phyloP scores from a whole-genome alignment of 257 asterid genomes.

The Salvia rosmarinus region DNA sequence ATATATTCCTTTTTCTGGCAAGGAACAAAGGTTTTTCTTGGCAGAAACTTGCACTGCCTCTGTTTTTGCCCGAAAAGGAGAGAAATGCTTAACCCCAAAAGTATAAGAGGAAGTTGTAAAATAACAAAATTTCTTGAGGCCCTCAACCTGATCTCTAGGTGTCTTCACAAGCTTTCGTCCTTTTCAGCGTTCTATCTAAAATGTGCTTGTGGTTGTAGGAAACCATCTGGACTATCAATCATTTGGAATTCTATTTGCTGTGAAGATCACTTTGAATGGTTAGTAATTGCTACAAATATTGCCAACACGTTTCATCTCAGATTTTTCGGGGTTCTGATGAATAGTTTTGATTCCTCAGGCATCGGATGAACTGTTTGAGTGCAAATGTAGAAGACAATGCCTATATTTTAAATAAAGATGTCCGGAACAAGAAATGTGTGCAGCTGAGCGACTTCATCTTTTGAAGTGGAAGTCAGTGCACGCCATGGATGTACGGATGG shows the following conservation, averaged over 20 bases:
- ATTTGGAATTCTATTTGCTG: constrained; percentile 85
- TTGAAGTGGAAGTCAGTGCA: constrained; percentile 38
- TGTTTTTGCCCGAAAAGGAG: too few relatives aligned
- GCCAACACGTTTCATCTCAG: background rate
- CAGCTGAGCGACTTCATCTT: constrained; percentile 77
- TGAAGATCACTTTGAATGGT: constrained; percentile 95
- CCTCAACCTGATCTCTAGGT: background rate
- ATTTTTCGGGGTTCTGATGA: constrained; percentile 8
- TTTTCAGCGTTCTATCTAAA: background rate
- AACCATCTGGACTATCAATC: constrained; percentile 71
- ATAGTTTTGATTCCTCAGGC: constrained; percentile 54
- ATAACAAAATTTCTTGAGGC: too few relatives aligned
- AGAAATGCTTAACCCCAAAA: too few relatives aligned
- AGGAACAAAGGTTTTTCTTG: background rate
- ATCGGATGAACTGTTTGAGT: constrained; percentile 70
- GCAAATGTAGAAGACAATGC: constrained; percentile 75
- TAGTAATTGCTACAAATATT: constrained; percentile 27
- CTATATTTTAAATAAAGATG: constrained; percentile 44
- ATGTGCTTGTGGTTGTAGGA: constrained; percentile 54
- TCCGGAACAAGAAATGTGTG: constrained; percentile 31
- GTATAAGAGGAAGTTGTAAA: too few relatives aligned
- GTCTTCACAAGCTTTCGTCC: background rate
- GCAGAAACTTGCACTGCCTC: too few relatives aligned
- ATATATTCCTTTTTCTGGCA: background rate
- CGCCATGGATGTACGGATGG: background rate